Conservation (phyloP, 805 yeast species). For the Lachancea lanzarotensis region DNA sequence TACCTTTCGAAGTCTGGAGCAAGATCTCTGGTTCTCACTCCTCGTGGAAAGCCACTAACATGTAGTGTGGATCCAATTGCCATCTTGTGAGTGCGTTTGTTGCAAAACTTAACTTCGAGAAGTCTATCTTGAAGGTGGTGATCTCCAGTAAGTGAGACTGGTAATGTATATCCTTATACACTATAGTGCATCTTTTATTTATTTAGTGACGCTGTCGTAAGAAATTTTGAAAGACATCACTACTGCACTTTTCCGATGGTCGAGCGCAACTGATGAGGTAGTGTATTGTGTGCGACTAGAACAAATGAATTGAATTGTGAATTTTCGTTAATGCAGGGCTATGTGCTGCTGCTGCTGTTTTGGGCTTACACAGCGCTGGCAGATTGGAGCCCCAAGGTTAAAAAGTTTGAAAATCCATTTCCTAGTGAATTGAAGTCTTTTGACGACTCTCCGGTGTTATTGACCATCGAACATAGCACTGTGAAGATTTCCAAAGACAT, state of each 20-base stretch:
- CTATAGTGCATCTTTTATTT: neutral
- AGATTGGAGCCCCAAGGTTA: slow-evolving; percentile 19
- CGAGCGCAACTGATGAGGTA: no score
- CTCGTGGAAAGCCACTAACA: slow-evolving; percentile 48
- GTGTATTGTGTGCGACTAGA: no score
- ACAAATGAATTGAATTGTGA: neutral
- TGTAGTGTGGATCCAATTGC: slow-evolving; percentile 39
- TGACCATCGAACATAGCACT: slow-evolving; percentile 30
- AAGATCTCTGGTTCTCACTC: slow-evolving; percentile 48
- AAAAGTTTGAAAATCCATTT: slow-evolving; percentile 3
- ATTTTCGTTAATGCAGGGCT: neutral
- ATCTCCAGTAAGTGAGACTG: no score
- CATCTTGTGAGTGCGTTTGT: neutral
- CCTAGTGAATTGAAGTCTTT: slow-evolving; percentile 26
- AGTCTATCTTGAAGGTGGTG: no score
- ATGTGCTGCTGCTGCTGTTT: slow-evolving; percentile 2
- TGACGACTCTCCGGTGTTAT: slow-evolving; percentile 47
- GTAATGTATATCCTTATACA: no score
- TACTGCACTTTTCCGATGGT: no score
- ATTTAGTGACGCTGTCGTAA: neutral
- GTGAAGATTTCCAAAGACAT: slow-evolving; percentile 39
- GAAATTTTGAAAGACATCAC: no score
- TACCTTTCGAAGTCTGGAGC: slow-evolving; percentile 58
- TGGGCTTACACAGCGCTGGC: slow-evolving; percentile 6
- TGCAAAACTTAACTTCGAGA: neutral